phyloP scores from a whole-genome alignment of 2,329 filamentous ascomycete genomes.

The Amylocarpus encephaloides region DNA sequence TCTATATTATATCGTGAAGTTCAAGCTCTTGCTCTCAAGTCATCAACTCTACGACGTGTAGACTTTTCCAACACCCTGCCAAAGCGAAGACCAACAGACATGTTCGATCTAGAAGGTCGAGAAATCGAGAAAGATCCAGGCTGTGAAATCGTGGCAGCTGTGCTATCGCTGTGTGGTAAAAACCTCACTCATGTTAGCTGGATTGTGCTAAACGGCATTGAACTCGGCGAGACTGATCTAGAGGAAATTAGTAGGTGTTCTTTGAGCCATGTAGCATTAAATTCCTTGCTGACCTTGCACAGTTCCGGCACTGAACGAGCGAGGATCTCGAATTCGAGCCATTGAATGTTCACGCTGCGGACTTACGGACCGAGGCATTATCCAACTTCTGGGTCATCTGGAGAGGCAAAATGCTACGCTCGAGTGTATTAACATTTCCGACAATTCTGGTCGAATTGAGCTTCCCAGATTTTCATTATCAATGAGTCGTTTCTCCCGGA shows the following conservation, averaged over 20 bases:
- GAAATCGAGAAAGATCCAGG: constrained; percentile 52
- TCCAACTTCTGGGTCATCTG: constrained; percentile 57
- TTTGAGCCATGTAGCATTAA: background rate
- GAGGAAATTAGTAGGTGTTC: constrained; percentile 39
- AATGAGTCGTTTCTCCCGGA: constrained; percentile 58
- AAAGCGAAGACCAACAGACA: constrained; percentile 40
- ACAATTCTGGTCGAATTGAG: constrained; percentile 58
- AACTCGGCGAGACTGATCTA: constrained; percentile 63
- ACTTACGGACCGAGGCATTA: constrained; percentile 49
- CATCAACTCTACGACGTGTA: constrained; percentile 53
- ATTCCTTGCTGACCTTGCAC: constrained; percentile 33
- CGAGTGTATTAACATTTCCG: constrained; percentile 61
- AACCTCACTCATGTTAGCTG: constrained; percentile 65
- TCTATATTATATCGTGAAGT: constrained; percentile 63
- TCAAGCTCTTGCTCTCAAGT: constrained; percentile 60
- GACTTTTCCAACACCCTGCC: constrained; percentile 60
- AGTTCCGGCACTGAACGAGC: constrained; percentile 61
- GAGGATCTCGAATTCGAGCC: constrained; percentile 57
- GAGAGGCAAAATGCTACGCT: constrained; percentile 59
- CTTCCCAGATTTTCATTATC: constrained; percentile 59
- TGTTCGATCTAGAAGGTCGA: constrained; percentile 39
- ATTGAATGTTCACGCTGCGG: constrained; percentile 61
- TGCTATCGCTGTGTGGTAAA: constrained; percentile 61
- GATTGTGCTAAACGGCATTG: constrained; percentile 62
- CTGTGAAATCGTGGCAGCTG: constrained; percentile 62